Evolutionary conservation across 2,329 filamentous ascomycete genomes (phyloP), one percentile per base, ranked within the genome.

Genomic region (Diaporthe vexans): DNA sequence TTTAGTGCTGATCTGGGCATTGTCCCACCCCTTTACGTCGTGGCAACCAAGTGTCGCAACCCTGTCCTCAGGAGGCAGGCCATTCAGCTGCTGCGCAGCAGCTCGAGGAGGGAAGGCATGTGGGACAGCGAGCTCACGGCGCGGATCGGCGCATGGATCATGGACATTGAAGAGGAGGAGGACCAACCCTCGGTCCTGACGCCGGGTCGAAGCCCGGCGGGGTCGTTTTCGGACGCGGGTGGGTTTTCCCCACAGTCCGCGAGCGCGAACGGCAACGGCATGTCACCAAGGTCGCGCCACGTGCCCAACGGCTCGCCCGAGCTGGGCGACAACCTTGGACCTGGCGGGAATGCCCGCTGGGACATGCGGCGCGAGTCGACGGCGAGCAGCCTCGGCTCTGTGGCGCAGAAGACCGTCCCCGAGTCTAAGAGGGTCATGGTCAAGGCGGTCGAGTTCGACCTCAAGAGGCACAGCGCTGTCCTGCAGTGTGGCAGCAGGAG

Each of bases 1-100:
- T 93, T 93, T 80, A 91, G 90, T 57, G 88, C 91, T 33, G 90
- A 92, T 68, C 81, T 92, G 15, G 91, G 91, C 24, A 89, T 94
- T 72, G 86, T 94, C 6, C 89, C 91, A 4, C 90, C 91, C 0
- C 85, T 94, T 0, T 93, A 91, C 76, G 87, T 92, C 7, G 89
- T 91, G n/a, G 91, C 90, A 9, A 92, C 90, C 9, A 92, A 92
- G 79, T 93, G 91, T 78, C 87, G 91, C 15, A 88, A 92, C 75
- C 86, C 88, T 0, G 77, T 83, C 1, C 85, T 89, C 46, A 88
- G 92, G 26, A 85, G 90, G 24, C 88, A 89, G 76, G 91, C 92
- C 10, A 91, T 93, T 56, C 86, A 89, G 79, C 81, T 94, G 51
- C 82, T 94, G 72, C 85, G 86, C 68, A 89, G 86, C 77, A 91